Evolutionary conservation across 768 basidiomycete genomes (phyloP), one percentile per base, ranked within the genome.

Genomic region (Tulasnella sp.): DNA sequence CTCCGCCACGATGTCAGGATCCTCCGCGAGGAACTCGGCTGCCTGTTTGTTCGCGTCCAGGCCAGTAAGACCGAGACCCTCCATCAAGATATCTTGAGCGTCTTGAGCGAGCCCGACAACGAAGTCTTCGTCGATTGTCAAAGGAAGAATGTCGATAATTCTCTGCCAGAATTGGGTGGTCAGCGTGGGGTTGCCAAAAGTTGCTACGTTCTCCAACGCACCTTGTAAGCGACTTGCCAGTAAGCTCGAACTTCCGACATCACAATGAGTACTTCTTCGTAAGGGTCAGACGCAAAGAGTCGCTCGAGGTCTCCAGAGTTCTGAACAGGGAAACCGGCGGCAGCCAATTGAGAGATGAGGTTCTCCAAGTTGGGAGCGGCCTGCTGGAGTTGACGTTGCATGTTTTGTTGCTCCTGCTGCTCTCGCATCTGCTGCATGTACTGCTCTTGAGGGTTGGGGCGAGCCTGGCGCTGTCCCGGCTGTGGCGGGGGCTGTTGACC

Each of bases 231-330:
- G 0, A 91, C 86, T 52, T 89, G 87, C 82, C 88, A 91, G 80
- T 90, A 92, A 6, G 89, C 90, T 0, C 87, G 86, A 0, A 90
- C 88, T 24, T 88, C 87, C 0, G 90, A 88, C 88, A 90, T 89
- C 8, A 91, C 86, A 2, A 82, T 80, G 19, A 91, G 78, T 74
- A 89, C 91, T 19, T 88, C 86, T 52, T 86, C 84, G 80, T 84
- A 88, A 71, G 85, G 82, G 81, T 88, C 86, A 10, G 83, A 79
- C 9, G 83, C 82, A 4, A 80, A 81, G 21, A 88, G 82, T 79
- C 84, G 84, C 10, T 82, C 83, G 3, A 88, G 83, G 56, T 88
- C 85, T 19, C 21, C 38, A 1, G 27, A 27, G 24, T 38, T 48
- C 7, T 52, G 46, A 21, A 80, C 74, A 19, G 81, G 56, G 62